These are phyloP conservation scores for Yarrowia divulgata DNA, from an alignment of 805 yeast genomes.

Conservation along the genomic window DNA sequence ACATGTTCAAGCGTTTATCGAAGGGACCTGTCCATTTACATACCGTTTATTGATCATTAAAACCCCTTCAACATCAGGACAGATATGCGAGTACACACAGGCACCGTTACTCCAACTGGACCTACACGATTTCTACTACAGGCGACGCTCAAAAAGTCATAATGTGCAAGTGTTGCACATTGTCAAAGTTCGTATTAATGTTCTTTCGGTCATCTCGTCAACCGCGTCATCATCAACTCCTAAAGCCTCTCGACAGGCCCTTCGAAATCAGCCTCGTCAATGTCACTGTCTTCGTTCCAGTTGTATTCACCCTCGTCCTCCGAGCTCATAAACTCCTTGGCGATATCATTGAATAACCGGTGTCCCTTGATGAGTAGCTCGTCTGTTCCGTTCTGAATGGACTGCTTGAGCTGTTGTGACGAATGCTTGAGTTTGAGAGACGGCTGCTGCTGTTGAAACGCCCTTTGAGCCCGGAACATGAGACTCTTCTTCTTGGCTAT, in stretches of 20 bases:
- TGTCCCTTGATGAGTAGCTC: slow-evolving; percentile 33
- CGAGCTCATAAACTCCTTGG: slow-evolving; percentile 37
- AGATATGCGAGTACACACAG: no score
- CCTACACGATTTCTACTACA: no score
- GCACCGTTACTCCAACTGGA: no score
- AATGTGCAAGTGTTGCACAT: slow-evolving; percentile 1
- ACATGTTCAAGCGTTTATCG: no score
- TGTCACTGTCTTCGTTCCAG: slow-evolving; percentile 35
- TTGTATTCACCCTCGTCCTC: slow-evolving; percentile 25
- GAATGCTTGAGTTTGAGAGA: slow-evolving; percentile 26
- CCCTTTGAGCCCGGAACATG: slow-evolving; percentile 33
- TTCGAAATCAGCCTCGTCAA: slow-evolving; percentile 34
- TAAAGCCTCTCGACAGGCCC: slow-evolving; percentile 24
- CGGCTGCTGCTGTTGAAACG: slow-evolving; percentile 36
- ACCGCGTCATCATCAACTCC: background rate
- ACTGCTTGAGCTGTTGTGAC: slow-evolving; percentile 38
- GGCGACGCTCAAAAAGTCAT: background rate
- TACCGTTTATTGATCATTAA: no score
- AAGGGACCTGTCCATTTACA: no score
- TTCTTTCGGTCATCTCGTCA: background rate
- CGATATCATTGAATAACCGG: slow-evolving; percentile 23
- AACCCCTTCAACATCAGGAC: no score
- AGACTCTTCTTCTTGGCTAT: slow-evolving; percentile 39
- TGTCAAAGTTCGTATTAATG: slow-evolving; percentile 1
- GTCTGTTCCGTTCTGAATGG: slow-evolving; percentile 28